Evolutionary conservation across 352 stramenopile genomes (phyloP).

Genomic region (Globisporangium megalacanthum): DNA sequence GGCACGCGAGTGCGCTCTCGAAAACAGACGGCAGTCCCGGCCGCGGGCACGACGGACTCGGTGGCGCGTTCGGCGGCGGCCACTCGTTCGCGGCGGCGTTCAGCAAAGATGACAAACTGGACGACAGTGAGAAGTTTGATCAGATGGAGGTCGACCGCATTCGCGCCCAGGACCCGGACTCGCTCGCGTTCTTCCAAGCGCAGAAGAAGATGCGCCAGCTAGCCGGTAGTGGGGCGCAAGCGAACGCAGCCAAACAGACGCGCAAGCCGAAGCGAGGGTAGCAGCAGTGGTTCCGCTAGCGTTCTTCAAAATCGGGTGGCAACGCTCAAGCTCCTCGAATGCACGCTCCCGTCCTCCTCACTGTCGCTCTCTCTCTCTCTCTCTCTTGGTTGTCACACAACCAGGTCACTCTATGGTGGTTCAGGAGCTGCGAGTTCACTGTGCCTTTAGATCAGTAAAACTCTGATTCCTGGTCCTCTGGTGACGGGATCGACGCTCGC

Average conservation of each 20-base stretch:
- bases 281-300: background rate
- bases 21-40: conserved; percentile 25
- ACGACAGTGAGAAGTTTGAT: conserved; percentile 91
- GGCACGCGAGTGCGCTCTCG: conserved; percentile 23
- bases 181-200: conserved; percentile 90
- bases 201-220: conserved; percentile 83
- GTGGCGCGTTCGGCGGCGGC: conserved; percentile 1
- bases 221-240: background rate
- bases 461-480: conserved; percentile 10
- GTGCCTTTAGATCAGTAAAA: conserved; percentile 3
- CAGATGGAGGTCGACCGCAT: conserved; percentile 88
- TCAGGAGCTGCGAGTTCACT: too few relatives aligned
- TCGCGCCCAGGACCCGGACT: conserved; percentile 82
- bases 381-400: background rate
- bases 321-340: background rate
- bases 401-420: background rate
- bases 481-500: background rate
- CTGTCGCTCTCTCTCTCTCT: too few relatives aligned
- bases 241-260: conserved; percentile 10
- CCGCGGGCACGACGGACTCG: conserved; percentile 10
- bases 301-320: background rate
- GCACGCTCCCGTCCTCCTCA: background rate
- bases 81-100: conserved; percentile 12
- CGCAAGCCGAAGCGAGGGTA: conserved; percentile 31
- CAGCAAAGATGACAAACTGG: conserved; percentile 73